These are phyloP conservation scores for Pichia heedii DNA, from an alignment of 805 yeast species.

Conservation along the genomic window DNA sequence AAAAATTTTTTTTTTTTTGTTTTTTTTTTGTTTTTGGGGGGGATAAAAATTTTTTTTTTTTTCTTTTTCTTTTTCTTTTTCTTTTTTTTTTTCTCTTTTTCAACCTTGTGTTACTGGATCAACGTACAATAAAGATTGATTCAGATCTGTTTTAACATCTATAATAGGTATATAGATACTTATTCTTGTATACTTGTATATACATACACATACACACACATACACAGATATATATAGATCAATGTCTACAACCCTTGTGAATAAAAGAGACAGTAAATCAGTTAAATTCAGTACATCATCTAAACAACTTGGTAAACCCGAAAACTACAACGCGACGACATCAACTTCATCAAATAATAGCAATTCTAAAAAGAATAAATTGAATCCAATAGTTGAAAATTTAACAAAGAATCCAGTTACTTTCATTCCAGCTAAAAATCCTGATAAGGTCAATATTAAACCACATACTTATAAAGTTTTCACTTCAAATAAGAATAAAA, in stretches of 20 bases:
- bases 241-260: background rate
- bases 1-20: background rate
- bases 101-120: too few relatives aligned
- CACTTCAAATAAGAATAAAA: conserved; percentile 13
- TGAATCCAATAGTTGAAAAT: conserved; percentile 8
- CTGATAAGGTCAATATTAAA: conserved; percentile 37
- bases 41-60: background rate
- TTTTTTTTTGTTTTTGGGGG: background rate
- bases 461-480: conserved; percentile 41
- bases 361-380: background rate
- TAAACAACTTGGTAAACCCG: too few relatives aligned
- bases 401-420: conserved; percentile 51
- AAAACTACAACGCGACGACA: too few relatives aligned
- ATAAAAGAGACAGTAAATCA: background rate
- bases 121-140: too few relatives aligned
- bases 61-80: background rate
- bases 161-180: too few relatives aligned
- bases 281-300: too few relatives aligned
- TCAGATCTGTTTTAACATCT: too few relatives aligned
- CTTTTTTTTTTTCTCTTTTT: background rate
- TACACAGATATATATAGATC: too few relatives aligned
- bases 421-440: conserved; percentile 52
- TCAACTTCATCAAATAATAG: background rate
- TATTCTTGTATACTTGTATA: too few relatives aligned
- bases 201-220: too few relatives aligned